Base-by-base conservation (phyloP, 495 filamentous ascomycete genomes). In the Darksidea phi region DNA sequence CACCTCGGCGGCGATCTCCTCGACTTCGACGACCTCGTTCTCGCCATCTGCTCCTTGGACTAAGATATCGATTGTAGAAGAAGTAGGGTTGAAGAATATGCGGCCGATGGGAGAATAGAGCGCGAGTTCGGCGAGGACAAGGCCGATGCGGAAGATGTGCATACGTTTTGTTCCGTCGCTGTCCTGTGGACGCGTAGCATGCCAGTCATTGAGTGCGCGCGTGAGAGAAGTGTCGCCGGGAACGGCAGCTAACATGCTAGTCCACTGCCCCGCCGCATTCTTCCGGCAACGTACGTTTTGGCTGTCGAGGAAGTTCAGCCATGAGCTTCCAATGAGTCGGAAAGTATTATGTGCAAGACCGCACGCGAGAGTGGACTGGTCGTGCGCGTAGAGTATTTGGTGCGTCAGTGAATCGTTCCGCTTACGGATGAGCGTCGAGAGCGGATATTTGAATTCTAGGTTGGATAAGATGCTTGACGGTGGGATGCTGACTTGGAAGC, bases 131-230 rank as follows among this genome's bases (percentile, higher is more conserved):
- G 47, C 34, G 25, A 63, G 46, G 4, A 63, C 12, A 23, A 63
- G 60, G 23, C 60, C 60, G 28, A 63, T 50, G 12, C 60, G 51
- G 46, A 63, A 63, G 25, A 63, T 63, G 10, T 63, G 60, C 3
- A 24, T 20, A 28, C 50, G 60, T 25, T 54, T 55, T 18, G 53
- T 45, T 13, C 41, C 13, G 24, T 56, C 37, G 7, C 36, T 36
- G 32, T 3, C 1, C 11, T 21, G 13, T 43, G 6, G n/a, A 32
- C 24, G 20, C 13, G 15, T 15, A 11, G 23, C 43, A 6, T 47
- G 57, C 1, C n/a, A 20, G 21, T 55, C 1, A 3, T 48, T 38
- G 1, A 62, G 28, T 0, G 59, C 45, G 4, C 50, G 21, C 17
- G 50, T 55, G 1, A 37, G 55, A 0, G 41, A 24, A 0, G n/a